Evolutionary conservation across 2,329 filamentous ascomycete genomes (phyloP), one percentile per base, ranked within the genome.

Genomic region (Hymenoscyphus repandus): DNA sequence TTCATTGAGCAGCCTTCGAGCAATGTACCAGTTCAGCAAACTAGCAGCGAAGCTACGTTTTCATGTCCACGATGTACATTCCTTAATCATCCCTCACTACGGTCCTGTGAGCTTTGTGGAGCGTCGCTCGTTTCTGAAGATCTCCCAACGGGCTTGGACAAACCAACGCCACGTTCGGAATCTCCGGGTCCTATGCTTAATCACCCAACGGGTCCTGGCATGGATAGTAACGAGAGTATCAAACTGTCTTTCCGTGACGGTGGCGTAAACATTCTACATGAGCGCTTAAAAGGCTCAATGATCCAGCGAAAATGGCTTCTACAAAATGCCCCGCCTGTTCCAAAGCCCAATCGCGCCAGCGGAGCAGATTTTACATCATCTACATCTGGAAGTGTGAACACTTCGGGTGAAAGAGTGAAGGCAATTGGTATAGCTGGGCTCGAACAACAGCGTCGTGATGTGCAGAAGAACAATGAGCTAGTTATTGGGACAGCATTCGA

Each of bases 291-390:
- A 64, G 83, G 83, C 6, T 87, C 90, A 7, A 80, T 97, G 69
- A 84, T 90, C 1, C 93, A 99, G 68, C 82, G 93, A 12, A 97
- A 97, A 74, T 99, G 93, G 93, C 77, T 99, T 2, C 76, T 96
- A 0, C 87, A 93, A 50, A 85, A 88, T 63, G 93, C 93, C 0
- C 93, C 93, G 1, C 90, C 92, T 0, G 82, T 93, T 15, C 93
- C 93, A 1, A 85, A 78, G 55, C 78, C 80, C 30, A 74, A 67
- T 27, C 63, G 61, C 13, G 36, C 52, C 31, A 54, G 68, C 32
- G 69, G 70, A 18, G 68, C 74, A 27, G 58, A 63, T 5, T 68
- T 70, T 27, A 69, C 74, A 22, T 69, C 60, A 36, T 65, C 64
- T 56, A 46, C 48, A 1, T 54, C 56, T 9, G 68, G 55, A 53